These are phyloP conservation scores for Colletotrichum sp. DNA, from an alignment of 2,329 filamentous ascomycete species.

Conservation along the genomic window DNA sequence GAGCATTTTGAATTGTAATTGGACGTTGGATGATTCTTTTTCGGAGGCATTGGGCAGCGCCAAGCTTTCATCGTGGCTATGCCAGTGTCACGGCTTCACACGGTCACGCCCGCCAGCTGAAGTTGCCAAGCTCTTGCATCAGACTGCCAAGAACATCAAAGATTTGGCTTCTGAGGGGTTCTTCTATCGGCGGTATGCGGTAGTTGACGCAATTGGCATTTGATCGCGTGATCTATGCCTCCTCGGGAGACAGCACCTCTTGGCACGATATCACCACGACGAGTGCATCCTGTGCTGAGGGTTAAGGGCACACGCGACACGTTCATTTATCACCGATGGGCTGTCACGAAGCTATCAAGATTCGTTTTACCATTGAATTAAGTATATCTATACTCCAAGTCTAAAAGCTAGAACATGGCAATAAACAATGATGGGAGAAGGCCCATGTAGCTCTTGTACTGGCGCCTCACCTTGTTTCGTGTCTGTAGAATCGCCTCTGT, in stretches of 20 bases:
- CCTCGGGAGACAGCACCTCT: neutral
- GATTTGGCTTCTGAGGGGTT: neutral
- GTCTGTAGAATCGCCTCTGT: too few species aligned
- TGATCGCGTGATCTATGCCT: neutral
- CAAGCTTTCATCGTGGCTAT: neutral
- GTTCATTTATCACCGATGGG: neutral
- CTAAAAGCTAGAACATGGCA: too few species aligned
- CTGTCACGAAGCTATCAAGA: accelerated
- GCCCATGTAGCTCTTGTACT: too few species aligned
- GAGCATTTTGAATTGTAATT: neutral
- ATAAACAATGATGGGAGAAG: too few species aligned
- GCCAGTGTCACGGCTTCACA: neutral
- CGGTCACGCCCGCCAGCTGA: neutral
- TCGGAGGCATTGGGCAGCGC: neutral
- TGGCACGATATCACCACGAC: neutral
- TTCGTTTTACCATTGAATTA: too few species aligned
- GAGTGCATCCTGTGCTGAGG: neutral
- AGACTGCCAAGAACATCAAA: neutral
- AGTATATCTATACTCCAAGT: too few species aligned
- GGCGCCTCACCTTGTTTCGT: too few species aligned
- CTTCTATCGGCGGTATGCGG: neutral
- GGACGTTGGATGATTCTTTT: neutral
- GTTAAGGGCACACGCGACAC: neutral
- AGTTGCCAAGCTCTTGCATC: neutral
- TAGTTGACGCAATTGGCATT: neutral